Base-by-base conservation (phyloP, 2,329 filamentous ascomycete species). In the Cytospora leucostoma region DNA sequence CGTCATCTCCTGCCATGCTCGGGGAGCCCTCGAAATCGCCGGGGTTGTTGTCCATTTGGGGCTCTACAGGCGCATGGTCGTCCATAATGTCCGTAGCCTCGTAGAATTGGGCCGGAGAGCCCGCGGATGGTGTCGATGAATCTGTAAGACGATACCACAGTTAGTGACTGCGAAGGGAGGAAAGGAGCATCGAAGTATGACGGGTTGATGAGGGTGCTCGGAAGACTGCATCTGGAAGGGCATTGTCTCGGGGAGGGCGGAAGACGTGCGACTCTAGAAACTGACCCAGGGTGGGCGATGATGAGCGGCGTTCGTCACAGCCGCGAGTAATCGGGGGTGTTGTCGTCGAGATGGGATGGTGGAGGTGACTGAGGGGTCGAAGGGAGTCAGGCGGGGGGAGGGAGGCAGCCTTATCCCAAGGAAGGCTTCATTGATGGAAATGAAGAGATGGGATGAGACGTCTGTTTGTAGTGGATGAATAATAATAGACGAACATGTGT, bases 71-170 rank as follows among this genome's bases (percentile, higher is more conserved):
- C 56, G 74, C 68, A 54, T 75, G 75, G 57, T 80, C 76, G 65
- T 87, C 84, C 79, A 83, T 82, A 65, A 70, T 80, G 70, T 82
- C 79, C 69, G 73, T 74, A 64, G 78, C 77, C 80, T 82, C 79
- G 79, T 80, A 79, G 71, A 79, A 82, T 71, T 82, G 81, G 77
- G 76, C 80, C 73, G 77, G 75, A 65, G 81, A 82, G 76, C 80
- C 81, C 71, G 76, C 75, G 54, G 78, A 77, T 38, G 81, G 70
- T 19, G 75, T 80, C 67, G 79, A 79, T 52, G 59, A 55, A 81
- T 86, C 83, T 82, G 63, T 17, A 34, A 15, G 61, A 44, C 44
- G 57, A 44, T 13, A 50, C 27, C 13, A 53, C 32, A 21, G 49
- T 63, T 59, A 65, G 61, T 37, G 19, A 19, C 53, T 44, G 49